These are phyloP conservation scores for Linum usitatissimum DNA, from an alignment of 345 rosid genomes.

Conservation along the genomic window DNA sequence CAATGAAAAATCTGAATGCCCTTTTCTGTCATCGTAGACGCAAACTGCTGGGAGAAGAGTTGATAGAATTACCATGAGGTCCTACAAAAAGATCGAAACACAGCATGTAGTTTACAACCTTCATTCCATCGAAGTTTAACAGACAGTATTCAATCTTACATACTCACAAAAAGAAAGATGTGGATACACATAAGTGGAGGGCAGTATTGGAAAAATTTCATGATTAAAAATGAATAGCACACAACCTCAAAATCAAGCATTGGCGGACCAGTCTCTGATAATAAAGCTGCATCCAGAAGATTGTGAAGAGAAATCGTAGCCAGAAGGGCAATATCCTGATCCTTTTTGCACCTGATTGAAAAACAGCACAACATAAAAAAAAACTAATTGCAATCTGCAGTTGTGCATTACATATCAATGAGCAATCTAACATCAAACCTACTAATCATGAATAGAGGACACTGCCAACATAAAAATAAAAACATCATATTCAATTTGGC, in stretches of 20 bases:
- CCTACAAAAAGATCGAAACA: slow-evolving; percentile 32
- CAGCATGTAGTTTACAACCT: slow-evolving; percentile 6
- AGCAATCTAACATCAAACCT: no score
- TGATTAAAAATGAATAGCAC: slow-evolving; percentile 1
- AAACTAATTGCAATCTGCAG: not conserved
- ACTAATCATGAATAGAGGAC: no score
- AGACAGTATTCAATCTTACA: not conserved
- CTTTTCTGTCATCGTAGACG: slow-evolving; percentile 50
- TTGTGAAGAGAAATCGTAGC: slow-evolving; percentile 80
- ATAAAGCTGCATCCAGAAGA: slow-evolving; percentile 60
- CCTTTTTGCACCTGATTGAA: slow-evolving; percentile 63
- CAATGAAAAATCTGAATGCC: slow-evolving; percentile 52
- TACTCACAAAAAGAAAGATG: not conserved
- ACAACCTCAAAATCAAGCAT: slow-evolving; percentile 93
- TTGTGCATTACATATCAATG: not conserved
- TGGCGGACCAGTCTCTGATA: slow-evolving; percentile 92
- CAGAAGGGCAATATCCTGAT: slow-evolving; percentile 66
- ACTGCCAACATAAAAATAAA: not conserved
- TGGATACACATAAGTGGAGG: not conserved
- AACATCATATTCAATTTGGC: slow-evolving; percentile 9
- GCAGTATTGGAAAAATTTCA: not conserved
- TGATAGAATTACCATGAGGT: slow-evolving; percentile 68
- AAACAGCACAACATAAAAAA: slow-evolving; percentile 1
- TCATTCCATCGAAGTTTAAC: not conserved
- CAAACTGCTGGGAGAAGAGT: slow-evolving; percentile 82